Percentiles rank a stretch among this genome's conserved stretches.
These are phyloP conservation scores for Pseudogymnoascus sp. DNA, from an alignment of 2,329 filamentous ascomycete genomes.

Conservation along the genomic window DNA sequence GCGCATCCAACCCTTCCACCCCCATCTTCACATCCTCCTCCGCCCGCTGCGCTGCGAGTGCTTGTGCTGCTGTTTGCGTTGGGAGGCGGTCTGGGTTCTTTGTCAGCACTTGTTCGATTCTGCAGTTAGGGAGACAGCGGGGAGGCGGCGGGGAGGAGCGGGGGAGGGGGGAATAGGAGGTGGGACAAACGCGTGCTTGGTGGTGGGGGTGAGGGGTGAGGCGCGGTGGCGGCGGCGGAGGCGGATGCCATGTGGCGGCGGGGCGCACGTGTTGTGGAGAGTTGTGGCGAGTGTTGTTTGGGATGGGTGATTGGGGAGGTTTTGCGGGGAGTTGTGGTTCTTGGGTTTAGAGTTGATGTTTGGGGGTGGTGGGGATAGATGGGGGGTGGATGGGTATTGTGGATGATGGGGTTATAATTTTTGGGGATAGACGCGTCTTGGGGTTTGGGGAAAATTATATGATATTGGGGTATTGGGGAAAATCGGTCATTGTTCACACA, in stretches of 20 bases:
- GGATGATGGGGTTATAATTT: background rate
- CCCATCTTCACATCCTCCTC: background rate
- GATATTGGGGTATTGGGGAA: background rate
- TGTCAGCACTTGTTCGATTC: background rate
- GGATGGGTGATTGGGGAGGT: background rate
- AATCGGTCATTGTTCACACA: background rate
- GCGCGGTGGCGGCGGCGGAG: background rate
- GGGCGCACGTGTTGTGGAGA: constrained; percentile 13
- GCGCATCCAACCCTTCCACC: background rate
- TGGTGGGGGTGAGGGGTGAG: background rate
- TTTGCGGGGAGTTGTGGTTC: background rate
- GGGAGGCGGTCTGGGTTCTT: constrained; percentile 60
- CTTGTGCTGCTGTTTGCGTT: constrained; percentile 69
- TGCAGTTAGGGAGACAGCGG: no score
- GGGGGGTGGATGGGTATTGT: constrained; percentile 2
- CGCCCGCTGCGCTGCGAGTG: constrained; percentile 23
- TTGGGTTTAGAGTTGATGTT: background rate
- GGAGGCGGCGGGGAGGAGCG: background rate
- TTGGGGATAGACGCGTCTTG: background rate
- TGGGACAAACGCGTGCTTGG: background rate
- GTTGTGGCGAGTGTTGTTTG: background rate
- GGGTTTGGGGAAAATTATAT: background rate
- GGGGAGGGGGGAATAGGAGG: background rate
- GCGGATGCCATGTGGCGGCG: background rate
- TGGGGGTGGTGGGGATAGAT: background rate